Percentiles rank a stretch among this genome's conserved stretches.
phyloP scores from a whole-genome alignment of 352 stramenopile genomes.

The Pythium sukuiense region DNA sequence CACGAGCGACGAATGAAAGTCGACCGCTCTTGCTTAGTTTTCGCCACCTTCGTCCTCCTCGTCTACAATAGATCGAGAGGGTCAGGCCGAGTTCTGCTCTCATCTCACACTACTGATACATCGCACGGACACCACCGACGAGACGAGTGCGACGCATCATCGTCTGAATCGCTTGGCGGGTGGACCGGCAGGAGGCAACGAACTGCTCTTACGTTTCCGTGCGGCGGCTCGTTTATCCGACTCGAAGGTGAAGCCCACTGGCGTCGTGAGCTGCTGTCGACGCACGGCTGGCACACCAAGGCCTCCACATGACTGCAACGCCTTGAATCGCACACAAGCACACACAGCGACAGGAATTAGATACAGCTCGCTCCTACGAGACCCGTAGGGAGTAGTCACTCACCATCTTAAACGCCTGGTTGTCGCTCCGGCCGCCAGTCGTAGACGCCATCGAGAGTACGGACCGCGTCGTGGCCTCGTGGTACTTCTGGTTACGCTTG shows the following conservation, averaged over 20 bases:
- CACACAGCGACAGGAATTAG: neutral
- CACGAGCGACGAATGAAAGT: neutral
- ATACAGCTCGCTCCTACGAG: neutral
- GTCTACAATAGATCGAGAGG: conserved; percentile 21
- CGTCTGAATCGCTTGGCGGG: conserved; percentile 24
- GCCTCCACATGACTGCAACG: conserved; percentile 58
- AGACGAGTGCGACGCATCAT: neutral
- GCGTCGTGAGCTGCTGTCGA: conserved; percentile 63
- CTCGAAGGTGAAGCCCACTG: conserved; percentile 65
- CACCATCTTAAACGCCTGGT: conserved; percentile 37
- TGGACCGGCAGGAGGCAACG: conserved; percentile 7
- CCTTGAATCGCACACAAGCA: conserved; percentile 20
- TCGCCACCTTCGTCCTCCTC: conserved; percentile 5
- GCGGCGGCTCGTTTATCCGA: conserved; percentile 56
- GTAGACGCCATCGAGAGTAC: conserved; percentile 23
- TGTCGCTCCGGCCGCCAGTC: conserved; percentile 30
- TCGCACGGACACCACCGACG: neutral
- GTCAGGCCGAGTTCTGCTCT: conserved; percentile 4
- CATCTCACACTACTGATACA: no score
- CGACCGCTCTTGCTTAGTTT: neutral
- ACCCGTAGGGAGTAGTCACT: neutral
- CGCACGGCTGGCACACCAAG: conserved; percentile 68
- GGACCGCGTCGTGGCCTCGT: conserved; percentile 54
- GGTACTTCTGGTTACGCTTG: conserved; percentile 64
- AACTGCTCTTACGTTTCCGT: conserved; percentile 32